phyloP scores from a whole-genome alignment of 2,329 filamentous ascomycete species.

The Talaromyces pinophilus region DNA sequence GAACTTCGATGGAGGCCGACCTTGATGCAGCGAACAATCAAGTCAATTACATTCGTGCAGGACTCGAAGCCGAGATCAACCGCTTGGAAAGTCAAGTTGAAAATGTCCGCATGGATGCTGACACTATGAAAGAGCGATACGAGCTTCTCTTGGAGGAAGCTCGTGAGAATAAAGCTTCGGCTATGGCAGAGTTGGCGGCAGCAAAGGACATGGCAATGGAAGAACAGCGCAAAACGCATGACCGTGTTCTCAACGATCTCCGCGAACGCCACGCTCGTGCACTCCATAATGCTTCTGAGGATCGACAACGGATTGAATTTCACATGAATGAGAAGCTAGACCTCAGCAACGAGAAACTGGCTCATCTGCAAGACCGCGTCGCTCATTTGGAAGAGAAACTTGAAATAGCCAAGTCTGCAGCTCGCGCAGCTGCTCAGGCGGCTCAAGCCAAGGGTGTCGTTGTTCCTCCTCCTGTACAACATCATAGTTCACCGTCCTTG shows the following conservation, averaged over 20 bases:
- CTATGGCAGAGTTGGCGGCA: slow-evolving; percentile 57
- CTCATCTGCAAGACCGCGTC: slow-evolving; percentile 83
- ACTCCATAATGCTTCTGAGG: slow-evolving; percentile 72
- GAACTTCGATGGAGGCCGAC: slow-evolving; percentile 75
- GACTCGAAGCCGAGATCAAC: slow-evolving; percentile 76
- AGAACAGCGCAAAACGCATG: slow-evolving; percentile 66
- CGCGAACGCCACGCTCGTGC: slow-evolving; percentile 73
- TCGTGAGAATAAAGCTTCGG: slow-evolving; percentile 65
- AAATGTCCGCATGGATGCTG: slow-evolving; percentile 73
- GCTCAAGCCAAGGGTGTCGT: slow-evolving; percentile 60
- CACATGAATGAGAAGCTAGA: slow-evolving; percentile 79
- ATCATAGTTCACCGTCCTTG: slow-evolving; percentile 51
- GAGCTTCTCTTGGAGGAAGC: slow-evolving; percentile 85
- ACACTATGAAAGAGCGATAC: slow-evolving; percentile 76
- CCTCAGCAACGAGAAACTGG: slow-evolving; percentile 78
- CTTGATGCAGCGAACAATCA: slow-evolving; percentile 82
- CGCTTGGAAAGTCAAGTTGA: slow-evolving; percentile 75
- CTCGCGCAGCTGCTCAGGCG: slow-evolving; percentile 76
- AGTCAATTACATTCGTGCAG: slow-evolving; percentile 77
- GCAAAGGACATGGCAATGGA: slow-evolving; percentile 56
- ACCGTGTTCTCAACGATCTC: slow-evolving; percentile 72
- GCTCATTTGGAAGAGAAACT: slow-evolving; percentile 85
- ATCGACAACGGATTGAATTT: slow-evolving; percentile 76
- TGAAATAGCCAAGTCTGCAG: slow-evolving; percentile 84
- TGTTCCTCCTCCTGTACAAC: slow-evolving; percentile 40